A percentile compares a stretch with the other conserved stretches of the same genome.
These are phyloP conservation scores for Aeschynomene evenia DNA, from an alignment of 306 rosid genomes.

Conservation along the genomic window DNA sequence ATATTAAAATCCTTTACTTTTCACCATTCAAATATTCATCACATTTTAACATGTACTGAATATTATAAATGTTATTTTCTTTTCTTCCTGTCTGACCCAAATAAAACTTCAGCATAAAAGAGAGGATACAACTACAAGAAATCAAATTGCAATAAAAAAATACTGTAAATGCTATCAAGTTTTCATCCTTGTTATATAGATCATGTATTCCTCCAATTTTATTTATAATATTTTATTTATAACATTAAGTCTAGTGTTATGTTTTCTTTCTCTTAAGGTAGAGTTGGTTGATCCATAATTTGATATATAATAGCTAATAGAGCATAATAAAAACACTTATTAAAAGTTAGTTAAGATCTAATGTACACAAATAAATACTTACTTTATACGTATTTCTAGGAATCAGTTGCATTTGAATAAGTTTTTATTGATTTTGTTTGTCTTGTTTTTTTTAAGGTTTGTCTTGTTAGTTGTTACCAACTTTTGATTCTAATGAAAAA, in stretches of 20 bases:
- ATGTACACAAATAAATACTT: too few species aligned
- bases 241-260: conserved; percentile 36
- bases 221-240: too few species aligned
- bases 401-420: too few species aligned
- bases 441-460: too few species aligned
- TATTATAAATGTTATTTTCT: conserved; percentile 6
- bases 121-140: conserved; percentile 99
- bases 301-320: too few species aligned
- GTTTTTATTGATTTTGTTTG: too few species aligned
- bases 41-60: conserved; percentile 10
- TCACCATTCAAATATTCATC: conserved; percentile 1
- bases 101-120: conserved; percentile 89
- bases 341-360: too few species aligned
- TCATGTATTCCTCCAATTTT: conserved; percentile 1
- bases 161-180: conserved; percentile 99
- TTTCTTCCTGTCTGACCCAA: conserved; percentile 71
- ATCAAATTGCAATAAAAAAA: conserved; percentile 82
- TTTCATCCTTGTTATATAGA: conserved; percentile 18
- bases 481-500: too few species aligned
- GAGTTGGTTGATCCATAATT: conserved; percentile 85
- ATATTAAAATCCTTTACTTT: conserved; percentile 17
- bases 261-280: conserved; percentile 54
- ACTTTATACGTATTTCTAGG: too few species aligned
- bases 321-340: too few species aligned
- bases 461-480: too few species aligned